Evolutionary conservation across 306 rosid genomes (phyloP).

Genomic region (Pyrus pyrifolia): DNA sequence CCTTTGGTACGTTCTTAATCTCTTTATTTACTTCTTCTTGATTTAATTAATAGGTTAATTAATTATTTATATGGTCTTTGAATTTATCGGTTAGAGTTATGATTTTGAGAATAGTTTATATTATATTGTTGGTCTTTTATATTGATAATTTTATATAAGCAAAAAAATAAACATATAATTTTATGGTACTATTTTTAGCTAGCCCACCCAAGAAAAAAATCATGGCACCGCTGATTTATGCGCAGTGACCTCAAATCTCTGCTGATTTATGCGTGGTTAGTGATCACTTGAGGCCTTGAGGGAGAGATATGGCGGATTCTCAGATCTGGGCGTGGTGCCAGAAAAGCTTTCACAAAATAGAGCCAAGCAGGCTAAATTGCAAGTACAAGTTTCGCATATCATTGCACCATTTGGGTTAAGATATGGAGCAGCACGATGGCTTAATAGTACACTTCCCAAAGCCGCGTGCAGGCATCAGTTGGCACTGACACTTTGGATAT

Average conservation of each 20-base stretch:
- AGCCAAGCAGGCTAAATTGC: neutral
- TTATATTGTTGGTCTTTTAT: too few species aligned
- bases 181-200: too few species aligned
- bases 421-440: neutral
- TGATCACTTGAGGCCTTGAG: neutral
- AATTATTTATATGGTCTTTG: too few species aligned
- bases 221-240: too few species aligned
- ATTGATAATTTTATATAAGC: too few species aligned
- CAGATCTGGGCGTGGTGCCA: neutral
- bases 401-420: neutral
- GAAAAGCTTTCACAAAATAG: neutral
- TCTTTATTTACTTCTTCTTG: too few species aligned
- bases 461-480: neutral
- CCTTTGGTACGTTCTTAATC: too few species aligned
- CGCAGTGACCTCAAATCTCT: neutral
- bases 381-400: neutral
- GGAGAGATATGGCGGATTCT: neutral
- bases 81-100: too few species aligned
- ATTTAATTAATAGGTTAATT: too few species aligned
- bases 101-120: too few species aligned
- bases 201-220: too few species aligned
- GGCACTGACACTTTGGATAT: neutral
- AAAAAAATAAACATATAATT: too few species aligned
- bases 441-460: neutral
- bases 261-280: neutral